phyloP scores from a whole-genome alignment of 345 rosid species.

The Gynandropsis gynandra region DNA sequence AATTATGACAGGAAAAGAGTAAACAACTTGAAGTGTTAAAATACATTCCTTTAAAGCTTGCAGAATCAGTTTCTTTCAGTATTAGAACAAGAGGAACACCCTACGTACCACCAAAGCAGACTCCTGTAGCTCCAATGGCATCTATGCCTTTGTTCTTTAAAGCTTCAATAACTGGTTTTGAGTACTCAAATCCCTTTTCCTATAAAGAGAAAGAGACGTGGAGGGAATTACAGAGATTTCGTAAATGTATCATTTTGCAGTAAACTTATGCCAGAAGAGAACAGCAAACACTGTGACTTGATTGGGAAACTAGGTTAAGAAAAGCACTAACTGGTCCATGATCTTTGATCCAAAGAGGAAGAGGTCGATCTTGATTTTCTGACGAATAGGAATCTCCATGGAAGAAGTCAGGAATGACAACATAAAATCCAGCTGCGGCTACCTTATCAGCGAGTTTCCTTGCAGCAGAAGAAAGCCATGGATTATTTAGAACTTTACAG shows the following conservation, averaged over 20 bases:
- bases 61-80: too few species aligned
- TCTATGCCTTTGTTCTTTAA: conserved; percentile 51
- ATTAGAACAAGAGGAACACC: background rate
- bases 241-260: background rate
- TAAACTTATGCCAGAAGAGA: background rate
- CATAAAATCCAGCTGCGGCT: conserved; percentile 66
- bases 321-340: conserved; percentile 52
- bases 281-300: background rate
- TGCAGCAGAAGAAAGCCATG: background rate
- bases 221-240: background rate
- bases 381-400: conserved; percentile 42
- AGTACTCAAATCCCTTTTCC: conserved; percentile 75
- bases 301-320: background rate
- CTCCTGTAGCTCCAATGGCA: conserved; percentile 58
- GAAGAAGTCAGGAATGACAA: conserved; percentile 65
- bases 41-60: too few species aligned
- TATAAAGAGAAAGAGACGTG: conserved; percentile 7
- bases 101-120: conserved; percentile 69
- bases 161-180: conserved; percentile 55
- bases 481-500: too few species aligned
- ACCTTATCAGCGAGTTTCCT: conserved; percentile 76
- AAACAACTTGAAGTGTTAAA: too few species aligned
- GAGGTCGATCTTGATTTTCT: conserved; percentile 28
- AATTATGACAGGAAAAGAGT: background rate
- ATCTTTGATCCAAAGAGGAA: conserved; percentile 45